A percentile compares a stretch with the other conserved stretches of the same genome.
These are phyloP conservation scores for Hypsizygus ulmarius DNA, from an alignment of 1,284 basidiomycete genomes.

Conservation along the genomic window DNA sequence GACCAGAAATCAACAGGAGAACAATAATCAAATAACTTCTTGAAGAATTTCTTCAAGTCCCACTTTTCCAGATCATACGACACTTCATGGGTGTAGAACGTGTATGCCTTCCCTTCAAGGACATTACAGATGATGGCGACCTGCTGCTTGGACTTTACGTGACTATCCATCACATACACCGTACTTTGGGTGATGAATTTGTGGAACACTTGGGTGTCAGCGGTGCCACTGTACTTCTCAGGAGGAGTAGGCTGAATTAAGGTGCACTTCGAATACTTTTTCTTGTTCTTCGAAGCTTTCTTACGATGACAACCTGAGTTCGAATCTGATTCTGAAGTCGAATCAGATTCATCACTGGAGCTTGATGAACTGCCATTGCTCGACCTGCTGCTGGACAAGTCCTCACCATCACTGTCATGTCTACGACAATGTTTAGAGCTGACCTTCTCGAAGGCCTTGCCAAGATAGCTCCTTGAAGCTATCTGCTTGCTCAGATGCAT, in stretches of 20 bases:
- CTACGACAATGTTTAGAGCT: no score
- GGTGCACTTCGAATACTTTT: no score
- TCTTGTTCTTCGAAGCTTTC: no score
- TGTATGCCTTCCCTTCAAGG: slow-evolving; percentile 1
- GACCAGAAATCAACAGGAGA: slow-evolving; percentile 26
- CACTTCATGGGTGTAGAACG: slow-evolving; percentile 4
- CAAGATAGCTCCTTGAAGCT: no score
- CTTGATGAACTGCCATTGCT: no score
- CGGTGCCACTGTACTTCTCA: slow-evolving; percentile 9
- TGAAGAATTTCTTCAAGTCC: slow-evolving; percentile 24
- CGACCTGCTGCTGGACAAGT: no score
- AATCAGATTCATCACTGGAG: no score
- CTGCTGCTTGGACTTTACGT: slow-evolving; percentile 2
- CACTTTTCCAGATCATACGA: slow-evolving; percentile 15
- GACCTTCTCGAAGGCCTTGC: no score
- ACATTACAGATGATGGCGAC: slow-evolving; percentile 3
- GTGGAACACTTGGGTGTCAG: slow-evolving; percentile 5
- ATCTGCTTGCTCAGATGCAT: no score
- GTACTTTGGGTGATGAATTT: slow-evolving; percentile 10
- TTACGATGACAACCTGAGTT: no score
- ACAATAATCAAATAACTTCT: slow-evolving; percentile 28
- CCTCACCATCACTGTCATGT: no score
- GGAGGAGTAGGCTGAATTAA: slow-evolving; percentile 10
- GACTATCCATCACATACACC: slow-evolving; percentile 11
- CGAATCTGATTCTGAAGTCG: no score